phyloP scores from a whole-genome alignment of 345 rosid species.

The Salix exigua region DNA sequence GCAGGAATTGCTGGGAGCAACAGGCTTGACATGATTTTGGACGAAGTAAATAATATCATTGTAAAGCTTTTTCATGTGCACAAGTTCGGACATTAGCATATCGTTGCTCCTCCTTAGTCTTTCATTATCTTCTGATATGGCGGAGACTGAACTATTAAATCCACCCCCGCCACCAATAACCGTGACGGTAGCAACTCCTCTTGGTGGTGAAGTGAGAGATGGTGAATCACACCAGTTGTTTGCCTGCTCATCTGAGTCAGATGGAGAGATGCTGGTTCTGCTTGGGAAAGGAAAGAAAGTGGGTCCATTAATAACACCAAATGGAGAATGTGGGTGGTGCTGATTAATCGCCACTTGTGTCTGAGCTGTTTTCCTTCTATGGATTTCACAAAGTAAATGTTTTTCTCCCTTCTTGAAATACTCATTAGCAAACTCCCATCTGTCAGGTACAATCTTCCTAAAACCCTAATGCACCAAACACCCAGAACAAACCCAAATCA shows the following conservation, averaged over 20 bases:
- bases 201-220: conserved; percentile 39
- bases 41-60: conserved; percentile 87
- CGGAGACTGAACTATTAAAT: conserved; percentile 42
- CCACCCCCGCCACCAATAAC: conserved; percentile 6
- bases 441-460: conserved; percentile 93
- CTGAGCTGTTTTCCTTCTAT: conserved; percentile 77
- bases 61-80: conserved; percentile 89
- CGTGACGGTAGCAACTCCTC: conserved; percentile 21
- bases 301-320: conserved; percentile 31
- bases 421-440: conserved; percentile 98
- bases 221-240: conserved; percentile 64
- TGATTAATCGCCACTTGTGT: conserved; percentile 49
- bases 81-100: conserved; percentile 73
- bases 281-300: conserved; percentile 51
- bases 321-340: conserved; percentile 46
- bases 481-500: conserved; percentile 17
- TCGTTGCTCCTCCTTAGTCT: conserved; percentile 73
- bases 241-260: conserved; percentile 51
- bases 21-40: conserved; percentile 88
- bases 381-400: conserved; percentile 91
- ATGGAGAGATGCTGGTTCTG: conserved; percentile 50
- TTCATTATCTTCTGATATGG: conserved; percentile 78
- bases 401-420: conserved; percentile 89
- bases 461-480: conserved; percentile 58
- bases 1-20: conserved; percentile 55